Conservation (phyloP, 2,329 filamentous ascomycete species). For the Colletotrichum tropicicola region DNA sequence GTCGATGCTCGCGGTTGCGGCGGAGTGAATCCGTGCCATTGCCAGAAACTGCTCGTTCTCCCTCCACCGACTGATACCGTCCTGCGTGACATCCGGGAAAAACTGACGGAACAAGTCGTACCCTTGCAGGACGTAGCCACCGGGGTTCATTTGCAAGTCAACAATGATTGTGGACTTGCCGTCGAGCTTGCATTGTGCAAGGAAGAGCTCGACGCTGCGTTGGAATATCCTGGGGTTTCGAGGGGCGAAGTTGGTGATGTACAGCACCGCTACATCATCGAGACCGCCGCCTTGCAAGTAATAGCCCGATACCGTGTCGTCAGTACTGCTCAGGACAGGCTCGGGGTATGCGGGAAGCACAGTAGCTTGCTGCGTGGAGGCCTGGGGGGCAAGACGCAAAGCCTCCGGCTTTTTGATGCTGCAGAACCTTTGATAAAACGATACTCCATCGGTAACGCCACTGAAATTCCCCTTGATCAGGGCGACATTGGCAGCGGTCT, state of each 20-base stretch:
- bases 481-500: constrained; percentile 40
- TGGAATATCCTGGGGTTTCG: constrained; percentile 39
- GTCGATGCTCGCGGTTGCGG: constrained; percentile 52
- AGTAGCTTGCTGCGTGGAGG: background rate
- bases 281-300: constrained; percentile 42
- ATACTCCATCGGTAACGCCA: constrained; percentile 40
- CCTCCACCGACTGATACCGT: constrained; percentile 46
- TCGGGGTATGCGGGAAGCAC: constrained; percentile 34
- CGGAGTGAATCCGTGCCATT: constrained; percentile 52
- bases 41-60: constrained; percentile 50
- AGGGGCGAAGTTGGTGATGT: constrained; percentile 36
- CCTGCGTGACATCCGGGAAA: constrained; percentile 52
- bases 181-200: constrained; percentile 43
- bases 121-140: constrained; percentile 64
- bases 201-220: constrained; percentile 37
- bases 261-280: constrained; percentile 43
- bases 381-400: background rate
- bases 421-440: constrained; percentile 45
- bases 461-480: constrained; percentile 37
- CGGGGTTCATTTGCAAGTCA: constrained; percentile 64
- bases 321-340: constrained; percentile 37
- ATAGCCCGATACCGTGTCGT: constrained; percentile 39
- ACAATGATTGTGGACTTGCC: constrained; percentile 69
- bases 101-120: constrained; percentile 67
- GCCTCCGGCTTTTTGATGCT: background rate